Evolutionary conservation across 768 basidiomycete genomes (phyloP).

Genomic region (Chalciporus piperatus): DNA sequence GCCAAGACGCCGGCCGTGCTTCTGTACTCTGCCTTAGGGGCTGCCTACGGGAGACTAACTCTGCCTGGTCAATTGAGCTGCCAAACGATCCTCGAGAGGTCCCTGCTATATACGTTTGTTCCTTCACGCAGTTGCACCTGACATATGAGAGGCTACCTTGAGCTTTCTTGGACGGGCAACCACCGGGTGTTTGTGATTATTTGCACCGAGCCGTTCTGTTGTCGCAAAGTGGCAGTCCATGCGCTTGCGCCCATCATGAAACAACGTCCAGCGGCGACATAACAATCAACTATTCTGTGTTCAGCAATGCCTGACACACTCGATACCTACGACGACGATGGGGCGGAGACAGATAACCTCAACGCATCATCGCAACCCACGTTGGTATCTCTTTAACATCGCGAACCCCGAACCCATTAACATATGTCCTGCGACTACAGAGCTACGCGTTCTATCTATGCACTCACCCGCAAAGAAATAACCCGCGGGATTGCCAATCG

Average conservation of each 20-base stretch:
- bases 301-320: slow-evolving; percentile 36
- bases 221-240: background rate
- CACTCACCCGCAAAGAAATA: slow-evolving; percentile 80
- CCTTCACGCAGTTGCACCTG: no score
- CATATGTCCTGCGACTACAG: slow-evolving; percentile 36
- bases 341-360: slow-evolving; percentile 38
- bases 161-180: no score
- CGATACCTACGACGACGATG: slow-evolving; percentile 31
- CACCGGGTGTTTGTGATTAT: slow-evolving; percentile 8
- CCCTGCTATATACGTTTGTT: no score
- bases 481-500: slow-evolving; percentile 84
- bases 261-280: background rate
- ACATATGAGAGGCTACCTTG: no score
- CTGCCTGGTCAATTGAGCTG: no score
- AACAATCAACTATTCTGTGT: slow-evolving; percentile 4
- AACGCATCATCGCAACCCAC: slow-evolving; percentile 25
- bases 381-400: slow-evolving; percentile 25
- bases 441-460: slow-evolving; percentile 78
- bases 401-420: slow-evolving; percentile 10
- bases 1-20: no score
- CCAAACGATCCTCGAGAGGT: no score
- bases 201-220: slow-evolving; percentile 16
- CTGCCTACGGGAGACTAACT: no score
- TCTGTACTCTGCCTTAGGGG: no score
- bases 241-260: slow-evolving; percentile 4